phyloP scores from a whole-genome alignment of 1,139 yeast genomes.

The Sugiyamaella japonica region DNA sequence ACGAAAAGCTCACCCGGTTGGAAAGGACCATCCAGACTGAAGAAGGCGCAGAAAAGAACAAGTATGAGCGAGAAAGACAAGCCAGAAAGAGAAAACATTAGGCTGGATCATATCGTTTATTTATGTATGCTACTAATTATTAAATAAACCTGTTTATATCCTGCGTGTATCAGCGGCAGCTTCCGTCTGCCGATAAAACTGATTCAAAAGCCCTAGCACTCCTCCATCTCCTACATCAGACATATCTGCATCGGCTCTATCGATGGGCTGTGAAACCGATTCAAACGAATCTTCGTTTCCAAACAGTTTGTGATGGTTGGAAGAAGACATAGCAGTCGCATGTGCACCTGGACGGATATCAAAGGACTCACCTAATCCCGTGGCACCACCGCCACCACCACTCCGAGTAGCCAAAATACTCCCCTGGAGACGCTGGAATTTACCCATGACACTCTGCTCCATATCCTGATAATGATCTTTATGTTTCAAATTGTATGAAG shows the following conservation, averaged over 20 bases:
- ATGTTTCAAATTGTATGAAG: background rate
- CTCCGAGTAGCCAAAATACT: conserved; percentile 5
- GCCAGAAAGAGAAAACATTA: conserved; percentile 53
- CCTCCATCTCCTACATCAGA: conserved; percentile 49
- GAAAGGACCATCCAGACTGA: conserved; percentile 84
- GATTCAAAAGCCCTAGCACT: conserved; percentile 79
- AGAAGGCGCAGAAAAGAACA: conserved; percentile 93
- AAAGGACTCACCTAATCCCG: background rate
- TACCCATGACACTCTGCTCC: conserved; percentile 37
- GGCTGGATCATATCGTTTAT: background rate
- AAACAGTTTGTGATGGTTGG: background rate
- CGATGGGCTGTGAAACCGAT: conserved; percentile 12
- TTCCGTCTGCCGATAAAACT: conserved; percentile 57
- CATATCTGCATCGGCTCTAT: conserved; percentile 30
- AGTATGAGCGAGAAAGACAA: conserved; percentile 82
- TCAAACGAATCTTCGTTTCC: conserved; percentile 22
- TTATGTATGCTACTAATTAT: conserved; percentile 1
- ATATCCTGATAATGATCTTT: conserved; percentile 22
- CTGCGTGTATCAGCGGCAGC: conserved; percentile 19
- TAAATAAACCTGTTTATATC: background rate
- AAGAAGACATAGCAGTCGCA: background rate
- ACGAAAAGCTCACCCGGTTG: conserved; percentile 83
- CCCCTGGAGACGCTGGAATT: conserved; percentile 28
- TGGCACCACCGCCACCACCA: conserved; percentile 1
- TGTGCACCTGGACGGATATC: background rate